Base-by-base conservation (phyloP, 164 flowering plant species). In the Protea cynaroides region DNA sequence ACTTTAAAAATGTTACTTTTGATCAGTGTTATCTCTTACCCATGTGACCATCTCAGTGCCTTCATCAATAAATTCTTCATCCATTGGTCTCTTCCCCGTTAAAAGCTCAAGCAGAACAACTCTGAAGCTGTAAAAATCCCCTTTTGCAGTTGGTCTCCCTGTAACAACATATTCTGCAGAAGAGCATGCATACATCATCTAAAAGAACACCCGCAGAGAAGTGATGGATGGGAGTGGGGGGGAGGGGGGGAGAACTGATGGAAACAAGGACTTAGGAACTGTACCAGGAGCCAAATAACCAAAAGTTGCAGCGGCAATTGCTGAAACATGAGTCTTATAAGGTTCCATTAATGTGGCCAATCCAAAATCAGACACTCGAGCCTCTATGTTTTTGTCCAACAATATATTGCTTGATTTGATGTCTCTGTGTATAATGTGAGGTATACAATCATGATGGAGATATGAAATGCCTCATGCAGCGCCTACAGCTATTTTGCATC, bases 211-310 rank as follows among this genome's bases (percentile, higher is more conserved):
- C 14, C 23, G 61, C 24, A 58, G 24, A 29, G 56, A 36, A 17
- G n/a, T 36, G 54, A 56, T 14, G n/a, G n/a, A n/a, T n/a, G n/a
- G n/a, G n/a, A n/a, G n/a, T n/a, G n/a, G n/a, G n/a, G n/a, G n/a
- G n/a, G n/a, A n/a, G n/a, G n/a, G 3, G 12, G 23, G 38, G 50
- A n/a, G 18, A 63, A 29, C 23, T 37, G 62, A 25, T 10, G 21
- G 55, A 49, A 6, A 7, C 38, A 7, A n/a, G 15, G 13, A 25
- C 15, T 15, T 21, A 37, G 36, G n/a, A 38, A 25, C 40, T 58
- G 14, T 80, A 94, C 99, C 99, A 25, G 99, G 99, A 69, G 99
- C 89, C 24, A 94, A 76, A 77, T 94, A 94, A 29, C 99, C 99
- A 59, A 94, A 94, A 56, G 99, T 90, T 59, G 97, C 99, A 47